phyloP scores from a whole-genome alignment of 306 rosid species.

The Acmispon strigosus region DNA sequence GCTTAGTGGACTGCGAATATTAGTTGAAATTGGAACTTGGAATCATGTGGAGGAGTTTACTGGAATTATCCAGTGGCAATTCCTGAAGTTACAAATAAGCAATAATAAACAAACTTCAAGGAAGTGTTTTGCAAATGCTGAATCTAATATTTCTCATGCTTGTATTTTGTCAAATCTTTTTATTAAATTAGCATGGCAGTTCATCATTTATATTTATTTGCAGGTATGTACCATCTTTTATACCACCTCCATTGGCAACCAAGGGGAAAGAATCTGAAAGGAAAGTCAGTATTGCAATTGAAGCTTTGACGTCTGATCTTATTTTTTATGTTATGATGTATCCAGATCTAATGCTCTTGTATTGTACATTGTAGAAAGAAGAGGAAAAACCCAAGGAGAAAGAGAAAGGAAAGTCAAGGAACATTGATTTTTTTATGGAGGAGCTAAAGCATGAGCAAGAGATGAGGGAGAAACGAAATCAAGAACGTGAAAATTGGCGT shows the following conservation, averaged over 20 bases:
- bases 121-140: slow-evolving; percentile 14
- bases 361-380: slow-evolving; percentile 58
- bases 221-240: slow-evolving; percentile 97
- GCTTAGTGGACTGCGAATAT: background rate
- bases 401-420: slow-evolving; percentile 86
- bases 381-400: slow-evolving; percentile 87
- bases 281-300: slow-evolving; percentile 50
- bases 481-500: slow-evolving; percentile 82
- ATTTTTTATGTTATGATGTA: background rate
- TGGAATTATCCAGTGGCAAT: slow-evolving; percentile 27
- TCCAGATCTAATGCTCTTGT: slow-evolving; percentile 23
- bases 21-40: slow-evolving; percentile 11
- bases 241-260: slow-evolving; percentile 97
- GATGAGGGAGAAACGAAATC: slow-evolving; percentile 91
- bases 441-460: slow-evolving; percentile 97
- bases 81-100: slow-evolving; percentile 11
- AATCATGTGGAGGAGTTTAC: slow-evolving; percentile 10
- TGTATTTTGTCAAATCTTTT: slow-evolving; percentile 12
- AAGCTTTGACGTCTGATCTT: slow-evolving; percentile 5
- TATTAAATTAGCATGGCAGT: slow-evolving; percentile 25
- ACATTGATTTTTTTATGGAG: slow-evolving; percentile 94
- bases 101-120: slow-evolving; percentile 2
- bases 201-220: slow-evolving; percentile 41
- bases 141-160: background rate
- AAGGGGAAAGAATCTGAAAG: slow-evolving; percentile 92